These are phyloP conservation scores for Yamadazyma jaroonii DNA, from an alignment of 1,139 yeast species.

Conservation along the genomic window DNA sequence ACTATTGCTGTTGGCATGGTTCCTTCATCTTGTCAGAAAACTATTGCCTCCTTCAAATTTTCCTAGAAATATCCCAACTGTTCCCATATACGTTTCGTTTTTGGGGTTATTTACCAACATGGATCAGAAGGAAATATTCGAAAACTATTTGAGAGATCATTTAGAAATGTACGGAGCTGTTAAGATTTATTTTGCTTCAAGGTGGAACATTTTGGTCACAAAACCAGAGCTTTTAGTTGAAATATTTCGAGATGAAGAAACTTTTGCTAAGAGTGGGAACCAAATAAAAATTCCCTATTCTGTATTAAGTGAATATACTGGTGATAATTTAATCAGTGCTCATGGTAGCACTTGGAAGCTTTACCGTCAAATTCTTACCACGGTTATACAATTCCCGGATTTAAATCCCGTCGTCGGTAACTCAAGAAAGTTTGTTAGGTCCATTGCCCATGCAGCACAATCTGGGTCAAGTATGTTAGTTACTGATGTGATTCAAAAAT, in stretches of 20 bases:
- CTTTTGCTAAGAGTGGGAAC: slow-evolving; percentile 59
- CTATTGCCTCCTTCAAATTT: slow-evolving; percentile 27
- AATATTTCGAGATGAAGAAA: slow-evolving; percentile 47
- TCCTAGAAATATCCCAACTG: slow-evolving; percentile 51
- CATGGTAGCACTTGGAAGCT: slow-evolving; percentile 54
- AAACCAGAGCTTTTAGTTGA: slow-evolving; percentile 47
- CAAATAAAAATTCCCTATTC: slow-evolving; percentile 58
- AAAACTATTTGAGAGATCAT: slow-evolving; percentile 35
- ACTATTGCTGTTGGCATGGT: too few relatives aligned
- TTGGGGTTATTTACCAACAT: slow-evolving; percentile 41
- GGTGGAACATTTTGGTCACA: slow-evolving; percentile 59
- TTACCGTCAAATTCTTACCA: slow-evolving; percentile 45
- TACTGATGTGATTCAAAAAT: slow-evolving; percentile 44
- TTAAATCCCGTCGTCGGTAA: slow-evolving; percentile 9
- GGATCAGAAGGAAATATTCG: slow-evolving; percentile 51
- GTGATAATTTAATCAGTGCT: slow-evolving; percentile 62
- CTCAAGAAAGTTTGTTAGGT: slow-evolving; percentile 8
- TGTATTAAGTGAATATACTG: slow-evolving; percentile 55
- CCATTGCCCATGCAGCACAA: too few relatives aligned
- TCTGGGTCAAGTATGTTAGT: slow-evolving; percentile 20
- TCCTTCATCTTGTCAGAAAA: not conserved
- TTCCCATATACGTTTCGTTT: slow-evolving; percentile 60
- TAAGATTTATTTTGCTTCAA: slow-evolving; percentile 57
- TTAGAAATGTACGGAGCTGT: slow-evolving; percentile 56
- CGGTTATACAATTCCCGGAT: slow-evolving; percentile 53